Evolutionary conservation across 805 yeast species (phyloP).

Genomic region (Yueomyces sp.): DNA sequence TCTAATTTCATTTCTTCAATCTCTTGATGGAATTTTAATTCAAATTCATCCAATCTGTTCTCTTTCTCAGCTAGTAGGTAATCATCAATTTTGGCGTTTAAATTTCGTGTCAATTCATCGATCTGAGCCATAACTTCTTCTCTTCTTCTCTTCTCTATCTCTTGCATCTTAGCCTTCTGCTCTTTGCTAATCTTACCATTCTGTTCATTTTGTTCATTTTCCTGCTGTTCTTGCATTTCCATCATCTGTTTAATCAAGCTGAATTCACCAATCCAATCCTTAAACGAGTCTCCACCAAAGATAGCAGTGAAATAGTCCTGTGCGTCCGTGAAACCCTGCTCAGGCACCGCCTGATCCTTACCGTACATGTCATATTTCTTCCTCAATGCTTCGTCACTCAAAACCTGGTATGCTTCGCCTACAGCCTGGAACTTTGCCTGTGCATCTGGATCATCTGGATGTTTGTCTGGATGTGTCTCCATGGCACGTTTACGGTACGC

Average conservation of each 20-base stretch:
- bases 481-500: conserved; percentile 86
- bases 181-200: conserved; percentile 16
- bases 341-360: conserved; percentile 53
- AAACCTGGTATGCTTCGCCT: conserved; percentile 54
- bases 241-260: conserved; percentile 48
- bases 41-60: conserved; percentile 34
- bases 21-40: conserved; percentile 38
- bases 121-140: conserved; percentile 33
- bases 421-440: conserved; percentile 68
- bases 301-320: conserved; percentile 66
- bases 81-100: conserved; percentile 33
- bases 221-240: conserved; percentile 25
- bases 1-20: conserved; percentile 76
- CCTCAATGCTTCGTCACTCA: conserved; percentile 57
- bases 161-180: conserved; percentile 33
- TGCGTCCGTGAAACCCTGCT: conserved; percentile 67
- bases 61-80: conserved; percentile 32
- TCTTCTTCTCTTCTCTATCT: conserved; percentile 39
- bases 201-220: conserved; percentile 15
- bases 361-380: conserved; percentile 71
- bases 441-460: conserved; percentile 82
- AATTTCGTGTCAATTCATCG: conserved; percentile 32
- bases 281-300: conserved; percentile 68
- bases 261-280: conserved; percentile 64
- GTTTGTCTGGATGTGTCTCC: conserved; percentile 83